These are phyloP conservation scores for Torrubiella hemipterigena DNA, from an alignment of 2,329 filamentous ascomycete species.

Conservation along the genomic window DNA sequence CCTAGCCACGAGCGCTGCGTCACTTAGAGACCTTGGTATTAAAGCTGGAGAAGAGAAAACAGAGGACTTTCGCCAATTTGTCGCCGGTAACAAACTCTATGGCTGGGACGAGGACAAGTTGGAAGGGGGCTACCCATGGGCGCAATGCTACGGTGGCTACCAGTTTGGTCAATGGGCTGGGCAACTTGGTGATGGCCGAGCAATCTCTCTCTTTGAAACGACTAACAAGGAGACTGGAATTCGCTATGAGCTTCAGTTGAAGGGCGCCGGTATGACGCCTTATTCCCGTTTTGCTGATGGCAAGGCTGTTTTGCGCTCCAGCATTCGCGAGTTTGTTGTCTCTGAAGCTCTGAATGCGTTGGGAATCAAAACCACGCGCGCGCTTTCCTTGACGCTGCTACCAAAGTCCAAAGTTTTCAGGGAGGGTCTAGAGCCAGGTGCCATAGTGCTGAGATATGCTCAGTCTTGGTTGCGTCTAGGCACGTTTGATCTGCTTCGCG, in stretches of 20 bases:
- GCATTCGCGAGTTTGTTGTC: constrained; percentile 88
- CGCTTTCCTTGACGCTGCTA: constrained; percentile 67
- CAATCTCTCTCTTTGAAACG: constrained; percentile 86
- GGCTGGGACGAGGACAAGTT: constrained; percentile 59
- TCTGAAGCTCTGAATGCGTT: constrained; percentile 82
- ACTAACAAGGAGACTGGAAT: constrained; percentile 60
- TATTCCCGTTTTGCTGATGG: constrained; percentile 96
- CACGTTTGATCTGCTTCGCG: constrained; percentile 87
- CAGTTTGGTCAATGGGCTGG: constrained; percentile 84
- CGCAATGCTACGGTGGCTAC: constrained; percentile 89
- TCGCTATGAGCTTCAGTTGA: constrained; percentile 85
- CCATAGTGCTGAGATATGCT: constrained; percentile 85
- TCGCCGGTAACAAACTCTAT: constrained; percentile 72
- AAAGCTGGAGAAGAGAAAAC: constrained; percentile 53
- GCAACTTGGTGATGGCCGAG: constrained; percentile 86
- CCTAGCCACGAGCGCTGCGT: constrained; percentile 66
- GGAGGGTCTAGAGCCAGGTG: constrained; percentile 77
- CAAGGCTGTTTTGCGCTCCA: constrained; percentile 82
- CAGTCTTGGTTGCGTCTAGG: constrained; percentile 86
- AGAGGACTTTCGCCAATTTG: constrained; percentile 63
- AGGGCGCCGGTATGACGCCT: constrained; percentile 84
- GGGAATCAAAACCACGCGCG: constrained; percentile 74
- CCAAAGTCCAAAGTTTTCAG: constrained; percentile 62
- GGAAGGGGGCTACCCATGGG: constrained; percentile 83
- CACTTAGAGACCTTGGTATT: constrained; percentile 73